Conservation (phyloP, 306 rosid species). For the Bauhinia variegata region DNA sequence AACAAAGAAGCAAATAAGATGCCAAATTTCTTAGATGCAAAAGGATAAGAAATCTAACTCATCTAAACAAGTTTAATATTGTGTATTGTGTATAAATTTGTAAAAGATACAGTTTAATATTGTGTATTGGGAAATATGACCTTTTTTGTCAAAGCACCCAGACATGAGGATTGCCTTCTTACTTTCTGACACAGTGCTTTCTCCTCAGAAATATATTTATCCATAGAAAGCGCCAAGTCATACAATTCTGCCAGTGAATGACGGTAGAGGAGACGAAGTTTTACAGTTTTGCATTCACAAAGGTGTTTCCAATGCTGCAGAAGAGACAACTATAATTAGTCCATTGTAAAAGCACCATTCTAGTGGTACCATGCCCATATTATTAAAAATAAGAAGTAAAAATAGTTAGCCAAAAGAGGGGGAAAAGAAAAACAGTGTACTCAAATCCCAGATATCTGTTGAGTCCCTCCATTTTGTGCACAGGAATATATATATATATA, state of each 20-base stretch:
- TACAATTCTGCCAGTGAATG: constrained; percentile 82
- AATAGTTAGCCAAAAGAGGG: too few relatives aligned
- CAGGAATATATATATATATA: too few relatives aligned
- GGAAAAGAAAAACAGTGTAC: not conserved
- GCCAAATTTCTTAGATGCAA: constrained; percentile 20
- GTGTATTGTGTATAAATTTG: too few relatives aligned
- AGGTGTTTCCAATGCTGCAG: constrained; percentile 90
- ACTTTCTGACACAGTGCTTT: constrained; percentile 47
- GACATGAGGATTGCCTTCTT: constrained; percentile 57
- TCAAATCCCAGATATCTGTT: constrained; percentile 25
- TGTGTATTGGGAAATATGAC: too few relatives aligned
- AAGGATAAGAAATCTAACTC: constrained; percentile 29
- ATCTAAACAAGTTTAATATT: constrained; percentile 11
- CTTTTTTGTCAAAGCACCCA: constrained; percentile 69
- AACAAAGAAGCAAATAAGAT: constrained; percentile 30
- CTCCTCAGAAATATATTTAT: constrained; percentile 59
- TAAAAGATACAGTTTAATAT: too few relatives aligned
- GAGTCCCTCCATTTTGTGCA: constrained; percentile 15
- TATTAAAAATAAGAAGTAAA: not conserved
- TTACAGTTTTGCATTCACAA: constrained; percentile 86
- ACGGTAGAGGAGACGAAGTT: constrained; percentile 75
- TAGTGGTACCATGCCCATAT: not conserved
- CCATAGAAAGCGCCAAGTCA: constrained; percentile 65
- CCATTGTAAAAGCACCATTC: constrained; percentile 25
- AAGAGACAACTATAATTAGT: constrained; percentile 40